These are phyloP conservation scores for Bifiguratus adelaidae DNA, from an alignment of 192 early-diverging fungal species.

Conservation along the genomic window DNA sequence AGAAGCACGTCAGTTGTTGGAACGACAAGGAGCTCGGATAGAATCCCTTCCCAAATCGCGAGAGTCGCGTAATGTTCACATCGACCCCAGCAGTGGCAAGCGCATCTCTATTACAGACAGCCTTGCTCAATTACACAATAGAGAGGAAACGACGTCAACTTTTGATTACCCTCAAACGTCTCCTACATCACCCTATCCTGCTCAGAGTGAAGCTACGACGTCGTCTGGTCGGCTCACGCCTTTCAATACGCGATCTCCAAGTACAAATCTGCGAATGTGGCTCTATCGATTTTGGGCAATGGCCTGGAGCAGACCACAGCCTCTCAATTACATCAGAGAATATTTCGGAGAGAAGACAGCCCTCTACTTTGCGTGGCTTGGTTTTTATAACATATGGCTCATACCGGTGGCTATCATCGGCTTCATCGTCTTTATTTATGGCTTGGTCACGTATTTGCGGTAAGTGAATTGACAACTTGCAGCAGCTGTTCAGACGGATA, in stretches of 20 bases:
- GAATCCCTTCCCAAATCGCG: no score
- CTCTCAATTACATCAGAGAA: slow-evolving; percentile 30
- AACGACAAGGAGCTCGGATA: slow-evolving; percentile 9
- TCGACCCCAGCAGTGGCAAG: no score
- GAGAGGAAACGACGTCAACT: no score
- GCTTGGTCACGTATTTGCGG: slow-evolving; percentile 17
- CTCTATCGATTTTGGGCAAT: slow-evolving; percentile 31
- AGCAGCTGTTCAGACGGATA: no score
- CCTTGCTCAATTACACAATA: no score
- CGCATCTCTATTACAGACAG: no score
- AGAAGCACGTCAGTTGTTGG: slow-evolving; percentile 7
- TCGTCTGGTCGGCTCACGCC: no score
- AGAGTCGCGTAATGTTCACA: no score
- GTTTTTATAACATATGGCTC: slow-evolving; percentile 54
- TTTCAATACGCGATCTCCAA: no score
- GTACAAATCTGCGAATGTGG: background rate
- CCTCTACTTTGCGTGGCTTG: slow-evolving; percentile 59
- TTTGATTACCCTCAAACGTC: no score
- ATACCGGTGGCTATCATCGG: slow-evolving; percentile 32
- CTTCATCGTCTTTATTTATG: slow-evolving; percentile 37
- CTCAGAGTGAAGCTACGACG: slow-evolving; percentile 31
- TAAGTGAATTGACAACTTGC: background rate
- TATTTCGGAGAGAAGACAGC: slow-evolving; percentile 66
- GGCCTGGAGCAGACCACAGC: slow-evolving; percentile 16
- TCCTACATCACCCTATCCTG: no score